A percentile compares a stretch with the other conserved stretches of the same genome.
phyloP scores from a whole-genome alignment of 2,329 filamentous ascomycete genomes.

The Fusarium transvaalense region DNA sequence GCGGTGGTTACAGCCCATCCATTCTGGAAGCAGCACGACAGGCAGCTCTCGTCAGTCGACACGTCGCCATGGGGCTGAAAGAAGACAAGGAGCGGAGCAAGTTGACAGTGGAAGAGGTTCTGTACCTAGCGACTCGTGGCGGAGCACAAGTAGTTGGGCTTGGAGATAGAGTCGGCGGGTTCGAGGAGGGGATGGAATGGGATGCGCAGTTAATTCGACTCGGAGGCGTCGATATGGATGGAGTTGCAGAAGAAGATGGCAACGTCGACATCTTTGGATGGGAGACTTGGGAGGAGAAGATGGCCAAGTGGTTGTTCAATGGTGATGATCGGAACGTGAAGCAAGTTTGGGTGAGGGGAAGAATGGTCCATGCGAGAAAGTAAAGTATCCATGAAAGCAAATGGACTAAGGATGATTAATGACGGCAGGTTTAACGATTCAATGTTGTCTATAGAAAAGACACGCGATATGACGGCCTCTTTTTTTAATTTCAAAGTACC shows the following conservation, averaged over 20 bases:
- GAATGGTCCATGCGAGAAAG: slow-evolving; percentile 73
- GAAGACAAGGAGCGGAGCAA: slow-evolving; percentile 66
- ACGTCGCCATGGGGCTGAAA: slow-evolving; percentile 69
- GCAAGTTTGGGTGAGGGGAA: slow-evolving; percentile 89
- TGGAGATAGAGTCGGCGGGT: slow-evolving; percentile 77
- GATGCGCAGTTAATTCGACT: slow-evolving; percentile 88
- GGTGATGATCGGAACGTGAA: slow-evolving; percentile 93
- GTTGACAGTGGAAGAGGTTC: slow-evolving; percentile 84
- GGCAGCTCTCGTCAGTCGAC: slow-evolving; percentile 81
- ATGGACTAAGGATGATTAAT: neutral
- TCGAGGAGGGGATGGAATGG: slow-evolving; percentile 88
- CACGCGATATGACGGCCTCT: too few relatives aligned
- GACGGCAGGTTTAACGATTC: neutral
- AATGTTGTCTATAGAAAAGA: neutral
- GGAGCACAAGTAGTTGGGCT: slow-evolving; percentile 86
- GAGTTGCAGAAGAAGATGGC: slow-evolving; percentile 59
- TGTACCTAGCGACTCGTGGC: slow-evolving; percentile 89
- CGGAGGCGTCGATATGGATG: slow-evolving; percentile 61
- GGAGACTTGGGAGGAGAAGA: slow-evolving; percentile 86
- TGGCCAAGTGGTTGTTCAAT: slow-evolving; percentile 95
- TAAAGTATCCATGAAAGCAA: neutral
- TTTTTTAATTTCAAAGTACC: neutral
- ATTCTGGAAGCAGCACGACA: slow-evolving; percentile 87
- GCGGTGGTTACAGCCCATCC: slow-evolving; percentile 85
- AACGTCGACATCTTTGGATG: slow-evolving; percentile 91